Base-by-base conservation (phyloP, 164 flowering plant species). In the Warburgia ugandensis region DNA sequence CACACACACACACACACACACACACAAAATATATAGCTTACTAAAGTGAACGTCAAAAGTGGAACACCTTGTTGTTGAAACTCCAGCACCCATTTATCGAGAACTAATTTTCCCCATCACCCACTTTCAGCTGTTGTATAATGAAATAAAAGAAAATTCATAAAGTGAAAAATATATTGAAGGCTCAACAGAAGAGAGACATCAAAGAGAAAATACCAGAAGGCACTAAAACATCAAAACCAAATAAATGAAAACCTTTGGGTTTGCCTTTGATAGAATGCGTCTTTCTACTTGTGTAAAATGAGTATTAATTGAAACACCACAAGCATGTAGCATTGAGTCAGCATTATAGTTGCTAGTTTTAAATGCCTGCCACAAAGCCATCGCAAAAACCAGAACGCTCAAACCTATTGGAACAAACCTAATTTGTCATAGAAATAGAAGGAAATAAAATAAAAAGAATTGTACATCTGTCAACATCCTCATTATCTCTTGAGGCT, bases 31-130 rank as follows among this genome's bases (percentile, higher is more conserved):
- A 19, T 10, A 9, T 0, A 27, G 16, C 4, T n/a, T n/a, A n/a
- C n/a, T n/a, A n/a, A 52, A 31, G 5, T 21, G 6, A 40, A 1
- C 4, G 13, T 22, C 9, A n/a, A n/a, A n/a, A n/a, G 49, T 6
- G 13, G 12, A 29, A 29, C 29, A 88, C 99, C 94, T 86, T 94
- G 12, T 84, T 72, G 37, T 76, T 84, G 28, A 88, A 82, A 53
- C 86, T 94, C 99, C 97, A 88, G 0, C 92, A 63, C 6, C 99
- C 99, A 63, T 78, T 81, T 5, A 87, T 68, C 5, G 97, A 79
- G 22, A 52, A 29, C 19, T 82, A 68, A 20, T 84, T 84, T 7
- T 82, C 94, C 5, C 84, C 87, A 41, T 78, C 73, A 22, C 97
- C 99, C 8, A 72, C 72, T 60, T 72, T 86, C 62, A 92, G 62